A percentile compares a stretch with the other conserved stretches of the same genome.
phyloP scores from a whole-genome alignment of 805 yeast species.

The Ogataea chonburiensis region DNA sequence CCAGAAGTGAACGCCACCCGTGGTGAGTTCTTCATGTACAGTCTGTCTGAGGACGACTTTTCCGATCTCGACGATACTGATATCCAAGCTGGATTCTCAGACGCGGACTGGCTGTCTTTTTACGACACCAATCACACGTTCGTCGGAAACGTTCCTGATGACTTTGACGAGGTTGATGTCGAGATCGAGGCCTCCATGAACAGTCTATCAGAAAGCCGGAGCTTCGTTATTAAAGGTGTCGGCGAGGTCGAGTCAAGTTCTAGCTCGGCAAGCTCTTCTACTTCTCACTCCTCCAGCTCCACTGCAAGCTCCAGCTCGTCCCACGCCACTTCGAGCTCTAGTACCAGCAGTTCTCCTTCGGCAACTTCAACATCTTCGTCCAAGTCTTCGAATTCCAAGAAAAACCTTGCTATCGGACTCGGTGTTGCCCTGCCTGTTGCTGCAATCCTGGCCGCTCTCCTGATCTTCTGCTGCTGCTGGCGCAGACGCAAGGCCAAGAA shows the following conservation, averaged over 20 bases:
- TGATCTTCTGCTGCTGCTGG: conserved; percentile 59
- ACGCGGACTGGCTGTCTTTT: conserved; percentile 64
- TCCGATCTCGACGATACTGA: conserved; percentile 51
- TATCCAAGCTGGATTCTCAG: conserved; percentile 43
- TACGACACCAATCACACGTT: conserved; percentile 61
- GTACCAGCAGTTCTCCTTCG: conserved; percentile 7
- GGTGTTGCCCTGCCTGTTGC: conserved; percentile 83
- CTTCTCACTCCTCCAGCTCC: conserved; percentile 34
- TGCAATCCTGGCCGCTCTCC: conserved; percentile 44
- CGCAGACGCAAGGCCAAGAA: conserved; percentile 39
- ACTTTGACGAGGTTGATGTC: conserved; percentile 42
- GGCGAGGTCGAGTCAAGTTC: conserved; percentile 28
- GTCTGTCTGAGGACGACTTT: conserved; percentile 54
- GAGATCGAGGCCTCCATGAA: conserved; percentile 42
- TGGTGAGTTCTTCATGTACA: conserved; percentile 57
- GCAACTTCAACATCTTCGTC: conserved; percentile 3
- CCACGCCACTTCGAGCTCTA: conserved; percentile 12
- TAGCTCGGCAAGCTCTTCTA: conserved; percentile 12
- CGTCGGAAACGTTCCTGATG: conserved; percentile 60
- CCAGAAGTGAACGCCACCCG: conserved; percentile 67
- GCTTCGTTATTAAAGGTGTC: conserved; percentile 56
- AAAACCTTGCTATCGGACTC: conserved; percentile 78
- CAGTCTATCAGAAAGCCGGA: conserved; percentile 37
- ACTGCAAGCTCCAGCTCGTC: conserved; percentile 26
- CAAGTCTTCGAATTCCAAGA: conserved; percentile 33